These are phyloP conservation scores for Pleurotus platypus DNA, from an alignment of 768 basidiomycete genomes.

Conservation along the genomic window DNA sequence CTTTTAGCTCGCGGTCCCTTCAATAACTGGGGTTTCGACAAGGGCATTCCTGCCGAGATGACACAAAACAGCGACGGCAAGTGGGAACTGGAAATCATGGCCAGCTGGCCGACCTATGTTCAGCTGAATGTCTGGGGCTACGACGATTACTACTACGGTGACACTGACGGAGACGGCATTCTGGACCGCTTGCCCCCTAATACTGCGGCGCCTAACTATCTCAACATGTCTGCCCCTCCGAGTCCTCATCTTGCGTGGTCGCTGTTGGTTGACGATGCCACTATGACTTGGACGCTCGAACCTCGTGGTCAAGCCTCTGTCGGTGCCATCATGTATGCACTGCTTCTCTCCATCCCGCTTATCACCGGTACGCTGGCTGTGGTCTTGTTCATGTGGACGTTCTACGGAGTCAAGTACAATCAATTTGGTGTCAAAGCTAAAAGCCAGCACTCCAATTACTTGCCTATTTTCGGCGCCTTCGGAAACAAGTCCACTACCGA, in stretches of 20 bases:
- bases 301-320: conserved; percentile 81
- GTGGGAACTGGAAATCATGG: conserved; percentile 90
- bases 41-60: conserved; percentile 74
- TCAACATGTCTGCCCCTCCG: conserved; percentile 91
- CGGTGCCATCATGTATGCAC: conserved; percentile 84
- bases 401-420: conserved; percentile 95
- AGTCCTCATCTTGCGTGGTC: conserved; percentile 87
- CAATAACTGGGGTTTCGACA: conserved; percentile 91
- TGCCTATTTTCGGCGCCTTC: conserved; percentile 77
- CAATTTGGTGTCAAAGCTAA: conserved; percentile 81
- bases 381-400: conserved; percentile 88
- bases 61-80: conserved; percentile 53
- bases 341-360: conserved; percentile 77
- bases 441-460: conserved; percentile 72
- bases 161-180: conserved; percentile 81
- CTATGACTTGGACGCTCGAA: conserved; percentile 71
- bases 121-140: conserved; percentile 90
- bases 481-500: conserved; percentile 68
- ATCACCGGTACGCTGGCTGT: conserved; percentile 84
- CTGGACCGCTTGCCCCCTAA: conserved; percentile 92
- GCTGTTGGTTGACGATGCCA: conserved; percentile 72
- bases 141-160: conserved; percentile 92
- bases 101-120: conserved; percentile 84
- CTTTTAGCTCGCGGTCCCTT: conserved; percentile 85
- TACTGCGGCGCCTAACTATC: conserved; percentile 76